Evolutionary conservation across 108 stramenopile genomes (phyloP).

Genomic region (Bacterosira constricta): DNA sequence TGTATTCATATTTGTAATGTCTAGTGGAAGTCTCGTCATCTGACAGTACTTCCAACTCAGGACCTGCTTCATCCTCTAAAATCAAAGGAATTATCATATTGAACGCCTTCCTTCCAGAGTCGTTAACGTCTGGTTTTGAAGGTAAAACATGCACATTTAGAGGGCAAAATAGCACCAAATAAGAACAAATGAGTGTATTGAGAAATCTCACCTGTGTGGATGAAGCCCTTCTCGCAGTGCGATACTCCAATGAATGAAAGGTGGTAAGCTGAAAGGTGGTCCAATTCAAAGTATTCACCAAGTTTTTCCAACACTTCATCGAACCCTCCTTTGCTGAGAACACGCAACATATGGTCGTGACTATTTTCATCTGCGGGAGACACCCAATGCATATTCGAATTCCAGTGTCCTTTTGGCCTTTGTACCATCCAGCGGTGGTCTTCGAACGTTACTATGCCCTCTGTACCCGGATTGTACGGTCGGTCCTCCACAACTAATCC

Average conservation of each 20-base stretch:
- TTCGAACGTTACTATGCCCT: too few species aligned
- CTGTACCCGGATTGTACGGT: too few species aligned
- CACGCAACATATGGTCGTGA: constrained; percentile 39
- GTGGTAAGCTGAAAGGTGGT: constrained; percentile 51
- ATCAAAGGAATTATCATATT: constrained; percentile 67
- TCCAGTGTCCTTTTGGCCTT: constrained; percentile 12
- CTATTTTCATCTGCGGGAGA: constrained; percentile 42
- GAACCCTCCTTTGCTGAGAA: constrained; percentile 51
- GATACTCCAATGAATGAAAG: constrained; percentile 59
- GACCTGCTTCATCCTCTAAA: constrained; percentile 33
- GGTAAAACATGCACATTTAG: too few species aligned
- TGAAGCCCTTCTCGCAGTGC: constrained; percentile 39
- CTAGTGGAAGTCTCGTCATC: constrained; percentile 15
- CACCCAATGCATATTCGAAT: constrained; percentile 19
- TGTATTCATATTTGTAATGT: constrained; percentile 41
- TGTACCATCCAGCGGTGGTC: constrained; percentile 30
- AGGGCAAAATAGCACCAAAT: too few species aligned
- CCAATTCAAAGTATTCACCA: constrained; percentile 47
- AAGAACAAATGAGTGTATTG: too few species aligned
- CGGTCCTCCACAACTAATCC: constrained; percentile 17
- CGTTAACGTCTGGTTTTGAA: constrained; percentile 42
- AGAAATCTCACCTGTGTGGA: too few species aligned
- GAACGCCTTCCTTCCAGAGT: constrained; percentile 43
- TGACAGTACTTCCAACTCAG: constrained; percentile 45
- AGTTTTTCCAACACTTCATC: constrained; percentile 54